Conservation (phyloP, 2,329 filamentous ascomycete genomes). For the Cladophialophora psammophila region DNA sequence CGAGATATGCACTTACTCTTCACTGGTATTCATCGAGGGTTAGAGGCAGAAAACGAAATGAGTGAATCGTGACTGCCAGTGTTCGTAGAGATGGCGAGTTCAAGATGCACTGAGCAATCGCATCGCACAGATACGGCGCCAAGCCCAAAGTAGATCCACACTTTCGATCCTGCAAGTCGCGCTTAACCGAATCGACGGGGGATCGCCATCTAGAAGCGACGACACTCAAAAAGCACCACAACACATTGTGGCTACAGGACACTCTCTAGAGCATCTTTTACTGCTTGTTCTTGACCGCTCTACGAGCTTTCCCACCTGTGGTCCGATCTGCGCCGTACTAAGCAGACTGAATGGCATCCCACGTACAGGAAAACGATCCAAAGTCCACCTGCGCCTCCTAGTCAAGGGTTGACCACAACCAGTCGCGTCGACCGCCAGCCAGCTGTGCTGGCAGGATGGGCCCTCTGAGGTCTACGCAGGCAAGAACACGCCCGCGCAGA, state of each 20-base stretch:
- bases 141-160: not conserved
- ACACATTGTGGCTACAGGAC: constrained; percentile 5
- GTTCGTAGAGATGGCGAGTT: not conserved
- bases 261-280: not conserved
- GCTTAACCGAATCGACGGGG: constrained; percentile 22
- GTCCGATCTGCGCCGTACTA: not conserved
- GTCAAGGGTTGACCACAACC: constrained; percentile 10
- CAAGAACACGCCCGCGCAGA: constrained; percentile 41
- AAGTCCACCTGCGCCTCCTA: constrained; percentile 30
- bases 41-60: constrained; percentile 21
- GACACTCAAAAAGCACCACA: constrained; percentile 13
- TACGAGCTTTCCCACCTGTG: not conserved
- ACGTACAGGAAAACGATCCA: constrained; percentile 25
- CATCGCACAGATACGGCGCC: constrained; percentile 4
- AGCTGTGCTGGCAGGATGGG: constrained; percentile 32
- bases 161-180: constrained; percentile 9
- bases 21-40: constrained; percentile 30
- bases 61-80: constrained; percentile 17
- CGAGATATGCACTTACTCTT: constrained; percentile 44
- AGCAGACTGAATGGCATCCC: constrained; percentile 30
- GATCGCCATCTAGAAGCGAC: constrained; percentile 27
- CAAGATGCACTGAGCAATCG: not conserved
- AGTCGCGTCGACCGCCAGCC: constrained; percentile 28
- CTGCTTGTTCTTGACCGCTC: not conserved
- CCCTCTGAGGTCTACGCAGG: constrained; percentile 36